phyloP scores from a whole-genome alignment of 2,329 filamentous ascomycete species.

The Alternaria alternata region DNA sequence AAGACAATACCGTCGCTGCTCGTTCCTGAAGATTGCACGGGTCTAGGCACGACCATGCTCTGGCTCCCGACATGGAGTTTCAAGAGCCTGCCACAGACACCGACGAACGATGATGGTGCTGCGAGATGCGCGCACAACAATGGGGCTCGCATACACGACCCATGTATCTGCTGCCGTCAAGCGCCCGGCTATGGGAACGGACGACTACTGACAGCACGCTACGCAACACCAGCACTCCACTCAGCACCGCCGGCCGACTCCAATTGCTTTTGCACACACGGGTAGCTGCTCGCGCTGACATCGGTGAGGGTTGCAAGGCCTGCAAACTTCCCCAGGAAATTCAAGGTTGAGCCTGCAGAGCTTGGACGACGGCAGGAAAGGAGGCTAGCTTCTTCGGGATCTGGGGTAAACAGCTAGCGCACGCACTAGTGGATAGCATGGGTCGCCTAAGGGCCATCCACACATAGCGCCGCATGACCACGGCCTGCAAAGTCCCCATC shows the following conservation, averaged over 20 bases:
- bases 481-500: constrained; percentile 12
- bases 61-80: constrained; percentile 36
- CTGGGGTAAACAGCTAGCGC: constrained; percentile 23
- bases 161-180: constrained; percentile 26
- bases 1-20: constrained; percentile 14
- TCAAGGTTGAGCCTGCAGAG: constrained; percentile 18
- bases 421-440: constrained; percentile 24
- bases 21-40: constrained; percentile 23
- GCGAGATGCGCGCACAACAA: constrained; percentile 30
- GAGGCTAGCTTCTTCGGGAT: constrained; percentile 21
- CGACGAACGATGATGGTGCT: constrained; percentile 26
- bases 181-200: constrained; percentile 35
- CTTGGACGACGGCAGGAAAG: constrained; percentile 16
- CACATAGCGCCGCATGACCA: constrained; percentile 23
- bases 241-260: constrained; percentile 3
- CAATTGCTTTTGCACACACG: not conserved
- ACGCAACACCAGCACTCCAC: constrained; percentile 15
- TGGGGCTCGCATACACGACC: constrained; percentile 28
- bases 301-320: constrained; percentile 8
- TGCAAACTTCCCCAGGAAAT: constrained; percentile 21
- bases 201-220: constrained; percentile 30
- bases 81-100: constrained; percentile 29
- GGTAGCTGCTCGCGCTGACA: constrained; percentile 9
- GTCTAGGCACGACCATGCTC: constrained; percentile 12
- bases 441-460: constrained; percentile 20